Evolutionary conservation across 2,329 filamentous ascomycete genomes (phyloP), one percentile per base, ranked within the genome.

Genomic region (Colletotrichum coccodes): DNA sequence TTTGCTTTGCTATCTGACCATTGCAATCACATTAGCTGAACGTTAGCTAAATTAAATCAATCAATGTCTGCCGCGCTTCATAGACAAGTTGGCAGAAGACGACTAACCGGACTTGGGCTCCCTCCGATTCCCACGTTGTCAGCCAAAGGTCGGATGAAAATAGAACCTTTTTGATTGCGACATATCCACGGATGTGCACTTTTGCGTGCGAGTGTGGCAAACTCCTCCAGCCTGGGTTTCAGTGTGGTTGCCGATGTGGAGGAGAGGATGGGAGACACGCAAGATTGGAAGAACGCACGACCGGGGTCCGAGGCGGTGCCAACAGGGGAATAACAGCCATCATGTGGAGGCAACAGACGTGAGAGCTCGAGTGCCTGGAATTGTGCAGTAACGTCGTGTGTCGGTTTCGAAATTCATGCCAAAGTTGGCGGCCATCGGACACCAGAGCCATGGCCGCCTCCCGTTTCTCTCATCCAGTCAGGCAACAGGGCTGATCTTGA

Each of bases 261-360:
- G n/a, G 34, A 60, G 23, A 38, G 30, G 21, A 14, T 30, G 21
- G 28, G 12, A 32, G 40, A 40, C 34, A 18, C 28, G 32, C 53
- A 50, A 63, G 26, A 38, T 34, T 46, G 46, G 36, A 38, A 38
- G 23, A 36, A 42, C 62, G 61, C 66, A 69, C 61, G 56, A 66
- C 56, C 36, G 56, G 61, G 49, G 61, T 8, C 49, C 28, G 16
- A 32, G 40, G 18, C 36, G 1, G 18, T 40, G 23, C 16, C n/a
- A 38, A 12, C 47, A 36, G n/a, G 9, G 28, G 61, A 59, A 59
- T 46, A 30, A 54, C 26, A 50, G 28, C 28, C 54, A 42, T 32
- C 34, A 44, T 64, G 60, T 68, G 46, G 49, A 34, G 12, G 21
- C 8, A 23, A 38, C 36, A 38, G 42, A 11, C 8, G 18, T 8